Percentiles rank a stretch among this genome's conserved stretches.
Conservation (phyloP, 768 basidiomycete species). For the Mycena vulgaris region DNA sequence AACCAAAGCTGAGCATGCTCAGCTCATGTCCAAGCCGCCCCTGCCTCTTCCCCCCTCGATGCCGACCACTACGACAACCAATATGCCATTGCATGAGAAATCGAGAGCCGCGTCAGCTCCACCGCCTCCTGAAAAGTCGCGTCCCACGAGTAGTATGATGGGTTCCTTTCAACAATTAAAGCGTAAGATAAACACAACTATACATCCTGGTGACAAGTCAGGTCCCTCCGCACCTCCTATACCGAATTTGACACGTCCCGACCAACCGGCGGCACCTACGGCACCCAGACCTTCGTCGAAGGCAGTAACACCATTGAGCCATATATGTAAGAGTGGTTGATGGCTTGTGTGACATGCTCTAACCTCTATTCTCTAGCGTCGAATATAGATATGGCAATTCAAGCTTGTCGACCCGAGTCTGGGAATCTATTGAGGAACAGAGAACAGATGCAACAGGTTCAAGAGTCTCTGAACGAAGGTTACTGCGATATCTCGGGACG, state of each 20-base stretch:
- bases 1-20: constrained; percentile 52
- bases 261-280: not conserved
- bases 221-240: constrained; percentile 26
- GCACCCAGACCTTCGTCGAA: constrained; percentile 32
- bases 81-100: constrained; percentile 21
- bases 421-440: constrained; percentile 73
- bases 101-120: constrained; percentile 1
- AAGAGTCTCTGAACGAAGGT: constrained; percentile 83
- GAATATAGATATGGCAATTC: constrained; percentile 81
- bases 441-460: constrained; percentile 79
- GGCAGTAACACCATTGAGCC: constrained; percentile 56
- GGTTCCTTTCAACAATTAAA: constrained; percentile 48
- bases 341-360: not conserved
- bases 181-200: constrained; percentile 45
- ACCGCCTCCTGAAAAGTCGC: constrained; percentile 26
- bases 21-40: constrained; percentile 46
- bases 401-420: constrained; percentile 80
- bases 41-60: constrained; percentile 23
- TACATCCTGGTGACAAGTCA: constrained; percentile 29
- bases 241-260: constrained; percentile 30
- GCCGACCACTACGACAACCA: constrained; percentile 22
- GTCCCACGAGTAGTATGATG: constrained; percentile 27
- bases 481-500: constrained; percentile 87
- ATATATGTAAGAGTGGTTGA: constrained; percentile 53
- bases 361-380: constrained; percentile 54